phyloP scores from a whole-genome alignment of 441 rosid species.

The Pelargonium fulgidum region DNA sequence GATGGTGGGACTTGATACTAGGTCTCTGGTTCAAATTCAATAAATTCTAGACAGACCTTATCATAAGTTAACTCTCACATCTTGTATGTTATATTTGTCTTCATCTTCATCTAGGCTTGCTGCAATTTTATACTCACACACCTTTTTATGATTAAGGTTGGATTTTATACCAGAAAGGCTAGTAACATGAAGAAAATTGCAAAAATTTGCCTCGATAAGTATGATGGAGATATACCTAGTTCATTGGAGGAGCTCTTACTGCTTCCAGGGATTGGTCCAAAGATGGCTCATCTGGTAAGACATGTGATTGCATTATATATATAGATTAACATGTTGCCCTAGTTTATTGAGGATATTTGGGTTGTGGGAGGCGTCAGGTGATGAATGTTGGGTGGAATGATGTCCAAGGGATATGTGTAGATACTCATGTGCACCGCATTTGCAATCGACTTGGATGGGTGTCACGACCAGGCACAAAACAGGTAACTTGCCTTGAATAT shows the following conservation, averaged over 20 bases:
- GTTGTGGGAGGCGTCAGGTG: slow-evolving; percentile 41
- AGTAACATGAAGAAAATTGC: slow-evolving; percentile 82
- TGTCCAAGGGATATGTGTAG: slow-evolving; percentile 91
- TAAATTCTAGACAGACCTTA: neutral
- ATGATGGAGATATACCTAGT: slow-evolving; percentile 81
- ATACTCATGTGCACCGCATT: slow-evolving; percentile 92
- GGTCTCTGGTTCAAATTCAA: slow-evolving; percentile 3
- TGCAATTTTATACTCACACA: slow-evolving; percentile 11
- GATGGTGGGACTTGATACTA: neutral
- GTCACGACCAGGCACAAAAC: slow-evolving; percentile 51
- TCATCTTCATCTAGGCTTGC: neutral
- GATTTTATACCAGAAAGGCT: slow-evolving; percentile 88
- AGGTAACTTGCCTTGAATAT: slow-evolving; percentile 33
- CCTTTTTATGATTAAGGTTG: slow-evolving; percentile 46
- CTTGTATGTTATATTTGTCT: neutral
- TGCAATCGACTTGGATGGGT: slow-evolving; percentile 97
- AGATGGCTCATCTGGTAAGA: slow-evolving; percentile 95
- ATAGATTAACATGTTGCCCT: slow-evolving; percentile 1
- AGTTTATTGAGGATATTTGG: slow-evolving; percentile 6
- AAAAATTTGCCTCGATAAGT: slow-evolving; percentile 59
- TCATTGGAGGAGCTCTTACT: slow-evolving; percentile 74
- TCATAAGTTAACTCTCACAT: neutral
- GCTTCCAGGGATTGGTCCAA: slow-evolving; percentile 96
- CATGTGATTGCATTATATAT: slow-evolving; percentile 1
- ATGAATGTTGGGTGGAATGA: slow-evolving; percentile 84